phyloP scores from a whole-genome alignment of 306 rosid genomes.

The Myrica gale region DNA sequence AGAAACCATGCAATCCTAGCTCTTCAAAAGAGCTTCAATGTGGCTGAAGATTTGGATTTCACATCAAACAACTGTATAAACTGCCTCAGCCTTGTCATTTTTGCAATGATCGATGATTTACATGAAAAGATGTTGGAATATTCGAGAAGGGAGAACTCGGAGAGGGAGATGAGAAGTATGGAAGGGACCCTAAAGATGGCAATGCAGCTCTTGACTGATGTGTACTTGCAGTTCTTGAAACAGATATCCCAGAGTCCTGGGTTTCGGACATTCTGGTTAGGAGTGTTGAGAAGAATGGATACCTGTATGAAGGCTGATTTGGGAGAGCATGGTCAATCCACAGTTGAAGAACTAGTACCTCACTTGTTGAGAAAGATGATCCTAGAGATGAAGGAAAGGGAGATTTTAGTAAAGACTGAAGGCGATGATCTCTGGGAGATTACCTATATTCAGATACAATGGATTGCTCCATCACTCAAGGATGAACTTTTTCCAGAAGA shows the following conservation, averaged over 20 bases:
- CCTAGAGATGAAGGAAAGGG: conserved; percentile 62
- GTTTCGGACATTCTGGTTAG: conserved; percentile 77
- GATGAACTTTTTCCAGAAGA: conserved; percentile 75
- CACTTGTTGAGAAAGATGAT: conserved; percentile 68
- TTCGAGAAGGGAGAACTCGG: conserved; percentile 77
- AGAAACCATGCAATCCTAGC: conserved; percentile 76
- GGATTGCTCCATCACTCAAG: conserved; percentile 82
- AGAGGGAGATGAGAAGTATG: conserved; percentile 89
- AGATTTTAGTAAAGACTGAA: conserved; percentile 52
- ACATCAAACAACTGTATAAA: conserved; percentile 53
- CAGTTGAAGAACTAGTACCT: conserved; percentile 53
- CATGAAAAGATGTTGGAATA: conserved; percentile 93
- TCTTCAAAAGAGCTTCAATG: conserved; percentile 55
- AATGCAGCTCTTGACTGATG: conserved; percentile 68
- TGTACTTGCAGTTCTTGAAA: conserved; percentile 61
- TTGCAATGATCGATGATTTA: conserved; percentile 87
- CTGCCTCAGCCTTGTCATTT: conserved; percentile 70
- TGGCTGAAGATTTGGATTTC: conserved; percentile 68
- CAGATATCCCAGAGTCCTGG: conserved; percentile 54
- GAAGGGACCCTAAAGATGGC: conserved; percentile 79
- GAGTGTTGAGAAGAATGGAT: conserved; percentile 90
- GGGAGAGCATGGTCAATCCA: conserved; percentile 63
- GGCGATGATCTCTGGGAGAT: conserved; percentile 83
- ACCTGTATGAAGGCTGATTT: conserved; percentile 87
- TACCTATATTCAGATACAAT: conserved; percentile 79